These are phyloP conservation scores for Sporopachydermia lactativora DNA, from an alignment of 805 yeast species.

Conservation along the genomic window DNA sequence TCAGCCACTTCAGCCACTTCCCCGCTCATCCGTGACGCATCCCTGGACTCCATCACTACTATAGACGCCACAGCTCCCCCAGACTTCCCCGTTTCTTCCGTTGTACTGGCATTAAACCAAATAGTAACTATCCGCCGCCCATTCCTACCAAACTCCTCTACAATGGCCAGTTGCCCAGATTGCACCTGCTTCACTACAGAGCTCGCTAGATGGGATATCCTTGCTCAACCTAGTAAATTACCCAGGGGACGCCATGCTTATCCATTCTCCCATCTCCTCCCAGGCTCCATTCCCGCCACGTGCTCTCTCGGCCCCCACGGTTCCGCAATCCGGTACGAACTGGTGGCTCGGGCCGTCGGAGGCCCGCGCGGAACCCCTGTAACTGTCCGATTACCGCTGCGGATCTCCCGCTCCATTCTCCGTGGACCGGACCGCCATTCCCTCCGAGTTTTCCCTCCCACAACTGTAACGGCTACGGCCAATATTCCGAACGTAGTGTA, in stretches of 20 bases:
- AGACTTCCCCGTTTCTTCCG: conserved; percentile 35
- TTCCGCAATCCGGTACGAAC: conserved; percentile 49
- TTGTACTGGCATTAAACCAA: conserved; percentile 60
- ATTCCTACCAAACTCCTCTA: conserved; percentile 37
- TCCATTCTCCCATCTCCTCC: conserved; percentile 81
- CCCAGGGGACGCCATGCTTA: conserved; percentile 65
- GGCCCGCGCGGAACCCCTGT: conserved; percentile 16
- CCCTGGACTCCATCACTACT: conserved; percentile 8
- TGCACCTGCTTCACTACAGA: conserved; percentile 44
- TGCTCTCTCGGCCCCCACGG: conserved; percentile 44
- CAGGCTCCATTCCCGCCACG: conserved; percentile 81
- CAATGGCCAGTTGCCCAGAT: conserved; percentile 38
- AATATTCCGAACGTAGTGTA: conserved; percentile 79
- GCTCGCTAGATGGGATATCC: conserved; percentile 81
- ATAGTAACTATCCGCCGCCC: conserved; percentile 53
- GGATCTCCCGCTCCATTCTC: conserved; percentile 62
- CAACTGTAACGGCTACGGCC: conserved; percentile 77
- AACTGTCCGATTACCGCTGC: conserved; percentile 40
- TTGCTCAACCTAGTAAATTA: conserved; percentile 43
- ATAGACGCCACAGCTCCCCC: conserved; percentile 13
- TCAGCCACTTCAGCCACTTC: conserved; percentile 9
- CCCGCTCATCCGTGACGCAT: conserved; percentile 11
- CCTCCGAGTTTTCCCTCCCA: conserved; percentile 88
- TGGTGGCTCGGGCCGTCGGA: conserved; percentile 45
- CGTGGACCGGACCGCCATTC: conserved; percentile 80